A percentile compares a stretch with the other conserved stretches of the same genome.
These are phyloP conservation scores for Dioszegia aurantiaca DNA, from an alignment of 768 basidiomycete genomes.

Conservation along the genomic window DNA sequence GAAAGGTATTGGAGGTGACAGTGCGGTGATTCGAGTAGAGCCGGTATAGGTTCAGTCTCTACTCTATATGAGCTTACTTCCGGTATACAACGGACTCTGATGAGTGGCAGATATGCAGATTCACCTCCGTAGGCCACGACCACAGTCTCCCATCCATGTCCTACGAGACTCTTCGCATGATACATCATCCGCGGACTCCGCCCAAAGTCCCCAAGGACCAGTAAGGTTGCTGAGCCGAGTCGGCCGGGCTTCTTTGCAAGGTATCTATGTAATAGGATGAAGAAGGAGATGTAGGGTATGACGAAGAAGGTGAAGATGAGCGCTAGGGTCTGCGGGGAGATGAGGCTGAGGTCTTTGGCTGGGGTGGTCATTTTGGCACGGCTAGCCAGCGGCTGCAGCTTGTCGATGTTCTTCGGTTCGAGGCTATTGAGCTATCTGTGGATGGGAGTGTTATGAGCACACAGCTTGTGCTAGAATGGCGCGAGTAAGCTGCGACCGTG, in stretches of 20 bases:
- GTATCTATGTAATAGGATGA: slow-evolving; percentile 6
- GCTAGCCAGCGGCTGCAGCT: not conserved
- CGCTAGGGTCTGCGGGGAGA: slow-evolving; percentile 1
- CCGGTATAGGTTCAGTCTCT: slow-evolving; percentile 77
- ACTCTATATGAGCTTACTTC: slow-evolving; percentile 14
- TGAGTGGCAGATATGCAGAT: too few relatives aligned
- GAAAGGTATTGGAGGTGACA: slow-evolving; percentile 69
- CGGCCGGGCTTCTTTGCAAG: slow-evolving; percentile 17
- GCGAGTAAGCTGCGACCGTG: too few relatives aligned
- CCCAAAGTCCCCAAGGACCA: slow-evolving; percentile 94
- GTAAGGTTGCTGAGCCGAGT: slow-evolving; percentile 68
- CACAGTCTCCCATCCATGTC: slow-evolving; percentile 70
- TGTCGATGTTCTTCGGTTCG: too few relatives aligned
- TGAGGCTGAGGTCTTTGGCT: slow-evolving; percentile 10
- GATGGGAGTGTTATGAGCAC: too few relatives aligned
- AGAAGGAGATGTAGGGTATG: slow-evolving; percentile 15
- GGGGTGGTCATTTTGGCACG: not conserved
- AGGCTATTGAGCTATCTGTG: too few relatives aligned
- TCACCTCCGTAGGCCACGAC: slow-evolving; percentile 83
- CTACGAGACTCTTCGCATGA: slow-evolving; percentile 87
- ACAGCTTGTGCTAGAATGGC: too few relatives aligned
- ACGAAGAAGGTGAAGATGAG: slow-evolving; percentile 15
- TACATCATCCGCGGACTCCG: slow-evolving; percentile 98
- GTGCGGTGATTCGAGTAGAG: slow-evolving; percentile 65
- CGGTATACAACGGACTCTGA: too few relatives aligned